Percentiles rank a stretch among this genome's conserved stretches.
Conservation (phyloP, 805 yeast species). For the Candida argentea region DNA sequence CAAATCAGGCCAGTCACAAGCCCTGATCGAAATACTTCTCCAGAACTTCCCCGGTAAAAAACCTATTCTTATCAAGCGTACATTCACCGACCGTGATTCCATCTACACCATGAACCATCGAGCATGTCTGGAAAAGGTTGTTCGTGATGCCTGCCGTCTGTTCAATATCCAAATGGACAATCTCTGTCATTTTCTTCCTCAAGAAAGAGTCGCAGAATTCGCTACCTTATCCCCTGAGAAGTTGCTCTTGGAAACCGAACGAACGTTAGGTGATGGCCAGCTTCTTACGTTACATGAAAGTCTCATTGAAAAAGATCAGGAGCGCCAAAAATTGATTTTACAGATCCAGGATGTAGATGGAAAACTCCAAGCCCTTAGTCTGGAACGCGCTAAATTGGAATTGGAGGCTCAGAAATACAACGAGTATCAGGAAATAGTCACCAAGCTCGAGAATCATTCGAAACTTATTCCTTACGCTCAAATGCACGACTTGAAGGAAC, state of each 20-base stretch:
- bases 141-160: slow-evolving; percentile 34
- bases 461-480: slow-evolving; percentile 33
- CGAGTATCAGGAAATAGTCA: slow-evolving; percentile 35
- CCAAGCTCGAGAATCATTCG: slow-evolving; percentile 26
- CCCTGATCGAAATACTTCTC: slow-evolving; percentile 41
- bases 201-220: slow-evolving; percentile 89
- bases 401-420: slow-evolving; percentile 37
- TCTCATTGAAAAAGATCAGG: slow-evolving; percentile 42
- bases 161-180: slow-evolving; percentile 82
- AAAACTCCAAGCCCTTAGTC: slow-evolving; percentile 21
- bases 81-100: slow-evolving; percentile 36
- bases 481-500: slow-evolving; percentile 25
- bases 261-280: slow-evolving; percentile 61
- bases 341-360: slow-evolving; percentile 17
- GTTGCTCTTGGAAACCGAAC: slow-evolving; percentile 64
- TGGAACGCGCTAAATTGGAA: slow-evolving; percentile 28
- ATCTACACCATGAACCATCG: slow-evolving; percentile 42
- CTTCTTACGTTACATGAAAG: slow-evolving; percentile 47
- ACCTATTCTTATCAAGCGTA: slow-evolving; percentile 33
- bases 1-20: slow-evolving; percentile 47
- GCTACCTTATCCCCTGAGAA: slow-evolving; percentile 72
- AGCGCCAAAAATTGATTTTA: slow-evolving; percentile 16
- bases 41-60: slow-evolving; percentile 26
- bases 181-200: slow-evolving; percentile 89
- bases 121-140: slow-evolving; percentile 29